Base-by-base conservation (phyloP, 2,329 filamentous ascomycete species). In the Verticillium nonalfalfae region DNA sequence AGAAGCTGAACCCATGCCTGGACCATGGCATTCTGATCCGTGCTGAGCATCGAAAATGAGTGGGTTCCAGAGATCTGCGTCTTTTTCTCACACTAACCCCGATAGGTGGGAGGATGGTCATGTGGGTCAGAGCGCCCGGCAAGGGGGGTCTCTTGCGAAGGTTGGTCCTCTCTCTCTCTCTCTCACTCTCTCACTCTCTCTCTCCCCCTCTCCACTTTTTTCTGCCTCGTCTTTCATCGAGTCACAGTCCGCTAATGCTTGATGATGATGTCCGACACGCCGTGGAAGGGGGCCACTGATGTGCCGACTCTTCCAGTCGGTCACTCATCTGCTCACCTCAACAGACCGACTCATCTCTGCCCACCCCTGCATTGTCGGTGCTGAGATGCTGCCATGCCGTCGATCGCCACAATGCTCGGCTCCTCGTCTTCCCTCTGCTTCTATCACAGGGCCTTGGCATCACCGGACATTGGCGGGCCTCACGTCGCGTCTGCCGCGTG, bases 31-130 rank as follows among this genome's bases (percentile, higher is more conserved):
- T 21, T n/a, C 13, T 56, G 31, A 26, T 21, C 31, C 33, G 33
- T 35, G 55, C 31, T 56, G 55, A 34, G 18, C 45, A 38, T 56
- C 26, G 55, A 56, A 35, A 10, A 11, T 56, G 55, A 26, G 15
- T 34, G 55, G 33, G 35, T 34, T 56, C 55, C 61, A 64, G 62
- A 64, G 63, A 64, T 63, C 63, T 64, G 63, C 63, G 63, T 57
- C 56, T 55, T 64, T 63, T 60, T 58, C 57, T 59, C 38, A 52
- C 62, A 60, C 63, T 64, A 64, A 58, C 62, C 58, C 55, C 59
- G 38, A 58, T 64, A 40, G 35, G 58, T 62, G 55, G 55, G 58
- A 56, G 55, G 39, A 59, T 59, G 61, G 38, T 50, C 39, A 59
- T 18, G 14, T 59, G 57, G 61, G 59, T 39, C 33, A 36, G 6